Evolutionary conservation across 345 rosid genomes (phyloP).

Genomic region (Dipteronia dyeriana): DNA sequence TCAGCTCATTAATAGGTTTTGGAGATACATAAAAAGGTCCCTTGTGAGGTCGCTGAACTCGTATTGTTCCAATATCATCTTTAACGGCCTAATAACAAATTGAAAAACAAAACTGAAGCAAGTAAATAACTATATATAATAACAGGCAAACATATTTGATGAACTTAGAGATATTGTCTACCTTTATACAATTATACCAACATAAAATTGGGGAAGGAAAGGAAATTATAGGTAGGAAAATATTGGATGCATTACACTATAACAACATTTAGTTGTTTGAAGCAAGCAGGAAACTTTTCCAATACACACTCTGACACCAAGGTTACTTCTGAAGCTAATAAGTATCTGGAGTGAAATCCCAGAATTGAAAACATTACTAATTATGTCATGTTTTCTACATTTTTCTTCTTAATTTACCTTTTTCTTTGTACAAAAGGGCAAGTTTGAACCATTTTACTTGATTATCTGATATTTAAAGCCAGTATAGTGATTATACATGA

Average conservation of each 20-base stretch:
- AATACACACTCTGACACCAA: not conserved
- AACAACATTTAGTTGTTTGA: not conserved
- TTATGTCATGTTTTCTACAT: not conserved
- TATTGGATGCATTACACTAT: not conserved
- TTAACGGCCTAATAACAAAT: conserved; percentile 63
- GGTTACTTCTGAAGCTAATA: not conserved
- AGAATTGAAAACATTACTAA: not conserved
- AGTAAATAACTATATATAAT: conserved; percentile 12
- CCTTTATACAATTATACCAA: not conserved
- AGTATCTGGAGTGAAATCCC: not conserved
- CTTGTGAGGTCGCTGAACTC: conserved; percentile 76
- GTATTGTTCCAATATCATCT: conserved; percentile 82
- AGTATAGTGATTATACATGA: not conserved
- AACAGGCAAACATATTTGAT: conserved; percentile 5
- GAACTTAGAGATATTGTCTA: not conserved
- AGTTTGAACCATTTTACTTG: not conserved
- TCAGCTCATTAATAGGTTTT: conserved; percentile 61
- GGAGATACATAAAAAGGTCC: conserved; percentile 95
- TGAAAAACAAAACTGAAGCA: conserved; percentile 9
- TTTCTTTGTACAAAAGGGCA: not conserved
- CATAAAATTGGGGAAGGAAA: not conserved
- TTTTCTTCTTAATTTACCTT: not conserved
- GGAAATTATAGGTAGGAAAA: not conserved
- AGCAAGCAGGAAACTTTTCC: not conserved
- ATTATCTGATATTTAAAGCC: not conserved